A percentile compares a stretch with the other conserved stretches of the same genome.
Evolutionary conservation across 352 stramenopile genomes (phyloP).

Genomic region (Phytophthora syringae): DNA sequence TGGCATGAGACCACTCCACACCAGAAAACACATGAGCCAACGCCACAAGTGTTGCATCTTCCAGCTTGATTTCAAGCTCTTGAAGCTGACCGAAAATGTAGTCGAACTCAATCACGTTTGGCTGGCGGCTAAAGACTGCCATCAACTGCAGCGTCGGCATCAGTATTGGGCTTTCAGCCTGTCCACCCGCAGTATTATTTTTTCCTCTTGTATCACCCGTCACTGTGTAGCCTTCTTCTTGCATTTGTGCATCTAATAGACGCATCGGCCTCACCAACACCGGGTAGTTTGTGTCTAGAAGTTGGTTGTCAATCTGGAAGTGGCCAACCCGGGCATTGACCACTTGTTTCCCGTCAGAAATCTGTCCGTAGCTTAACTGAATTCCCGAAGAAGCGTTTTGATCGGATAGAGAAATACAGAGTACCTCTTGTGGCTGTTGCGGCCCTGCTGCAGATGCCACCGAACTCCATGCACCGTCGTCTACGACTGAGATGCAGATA

Average conservation of each 20-base stretch:
- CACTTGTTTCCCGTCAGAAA: slow-evolving; percentile 76
- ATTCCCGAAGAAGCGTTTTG: slow-evolving; percentile 74
- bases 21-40: slow-evolving; percentile 79
- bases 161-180: slow-evolving; percentile 40
- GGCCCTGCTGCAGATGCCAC: slow-evolving; percentile 24
- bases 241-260: slow-evolving; percentile 67
- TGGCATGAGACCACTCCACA: slow-evolving; percentile 62
- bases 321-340: slow-evolving; percentile 80
- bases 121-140: slow-evolving; percentile 70
- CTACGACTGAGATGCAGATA: slow-evolving; percentile 78
- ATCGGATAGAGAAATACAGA: slow-evolving; percentile 79
- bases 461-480: slow-evolving; percentile 58
- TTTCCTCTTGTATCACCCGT: slow-evolving; percentile 30
- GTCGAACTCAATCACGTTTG: slow-evolving; percentile 80
- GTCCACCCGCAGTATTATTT: slow-evolving; percentile 6
- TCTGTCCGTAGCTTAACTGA: slow-evolving; percentile 76
- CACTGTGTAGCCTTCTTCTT: slow-evolving; percentile 57
- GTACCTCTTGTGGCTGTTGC: slow-evolving; percentile 65
- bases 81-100: slow-evolving; percentile 90
- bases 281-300: slow-evolving; percentile 86
- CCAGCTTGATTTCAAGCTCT: slow-evolving; percentile 87
- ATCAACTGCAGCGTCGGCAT: slow-evolving; percentile 85
- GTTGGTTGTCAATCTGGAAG: slow-evolving; percentile 87
- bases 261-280: slow-evolving; percentile 79
- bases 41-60: slow-evolving; percentile 80